Evolutionary conservation across 2,329 filamentous ascomycete species (phyloP), one percentile per base, ranked within the genome.

Genomic region (Hypoxylon sp.): DNA sequence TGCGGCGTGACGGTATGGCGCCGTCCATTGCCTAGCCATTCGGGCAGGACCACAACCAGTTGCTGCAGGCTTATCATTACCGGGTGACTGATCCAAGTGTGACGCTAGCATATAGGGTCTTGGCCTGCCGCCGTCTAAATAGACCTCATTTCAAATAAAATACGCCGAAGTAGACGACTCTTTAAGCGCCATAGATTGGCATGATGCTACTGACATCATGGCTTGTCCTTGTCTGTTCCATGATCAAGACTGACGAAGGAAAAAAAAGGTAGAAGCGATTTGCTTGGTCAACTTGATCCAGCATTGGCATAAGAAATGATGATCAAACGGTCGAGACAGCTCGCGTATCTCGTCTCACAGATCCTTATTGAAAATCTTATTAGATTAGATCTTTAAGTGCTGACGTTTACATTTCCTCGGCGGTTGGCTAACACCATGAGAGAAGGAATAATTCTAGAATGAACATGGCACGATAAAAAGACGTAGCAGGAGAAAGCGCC

Each of bases 401-500:
- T 50, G 46, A 59, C 11, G 31, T 26, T 44, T 17, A 5, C 14
- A 37, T 44, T 9, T 13, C 37, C 33, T 39, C 42, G 44, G 56
- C 31, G 8, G 9, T 9, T 53, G 17, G n/a, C 56, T 42, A 48
- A 26, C n/a, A 13, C 26, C 26, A 42, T 14, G 55, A 19, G 44
- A 35, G 26, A 50, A 47, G 29, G 52, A 68, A 68, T 19, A 46
- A 29, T 68, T 68, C 65, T 65, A 68, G 65, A 68, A 68, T 54
- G 35, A 44, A 19, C 22, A 62, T 60, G 39, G 31, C 24, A 60
- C 31, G 56, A 50, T 24, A 35, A 22, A 57, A 61, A 31, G 6
- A 10, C 52, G 50, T 55, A 65, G 56, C 9, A 62, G 62, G 46
- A 52, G 65, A 61, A 65, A 50, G 46, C 56, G 42, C 50, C 53